Evolutionary conservation across 2,329 filamentous ascomycete species (phyloP), one percentile per base, ranked within the genome.

Genomic region (Chaetothyriales sp.): DNA sequence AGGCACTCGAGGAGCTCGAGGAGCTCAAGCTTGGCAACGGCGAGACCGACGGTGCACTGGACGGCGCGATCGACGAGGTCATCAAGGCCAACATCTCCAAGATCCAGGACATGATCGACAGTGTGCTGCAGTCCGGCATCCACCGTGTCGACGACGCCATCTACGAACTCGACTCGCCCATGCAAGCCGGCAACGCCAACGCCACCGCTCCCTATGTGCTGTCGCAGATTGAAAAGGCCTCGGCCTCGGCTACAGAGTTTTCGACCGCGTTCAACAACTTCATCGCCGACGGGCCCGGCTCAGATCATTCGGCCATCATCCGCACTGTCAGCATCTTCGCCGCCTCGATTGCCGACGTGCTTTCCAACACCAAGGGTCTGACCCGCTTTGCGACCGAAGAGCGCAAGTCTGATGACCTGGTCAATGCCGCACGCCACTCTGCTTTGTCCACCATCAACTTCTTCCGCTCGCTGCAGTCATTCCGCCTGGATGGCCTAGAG

Each of bases 161-260:
- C 36, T 98, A 98, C 69, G 92, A 98, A 67, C 75, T 98, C 44
- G 92, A 98, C 68, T 96, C 92, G 18, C 85, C 85, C 18, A 96
- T 96, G 88, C 90, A 96, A 66, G 92, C 90, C 43, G 92, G 92
- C 67, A 98, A 98, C 71, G 92, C 96, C 70, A 98, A 93, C 62
- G 92, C 92, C 1, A 94, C 89, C 43, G 88, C 92, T 12, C 80
- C 90, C 1, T 96, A 93, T 64, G 89, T 98, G 10, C 75, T 98
- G 48, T 96, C 90, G 1, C 90, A 96, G 66, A 89, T 96, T 52
- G 92, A 98, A 65, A 98, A 96, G 72, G 89, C 92, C 0, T 92
- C 89, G 6, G 81, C 88, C 8, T 94, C 82, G 57, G 87, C 92
- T 10, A 96, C 93, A 68, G 92, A 98, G 65, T 98, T 98, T 68